Base-by-base conservation (phyloP, 345 rosid genomes). In the Heritiera littoralis region DNA sequence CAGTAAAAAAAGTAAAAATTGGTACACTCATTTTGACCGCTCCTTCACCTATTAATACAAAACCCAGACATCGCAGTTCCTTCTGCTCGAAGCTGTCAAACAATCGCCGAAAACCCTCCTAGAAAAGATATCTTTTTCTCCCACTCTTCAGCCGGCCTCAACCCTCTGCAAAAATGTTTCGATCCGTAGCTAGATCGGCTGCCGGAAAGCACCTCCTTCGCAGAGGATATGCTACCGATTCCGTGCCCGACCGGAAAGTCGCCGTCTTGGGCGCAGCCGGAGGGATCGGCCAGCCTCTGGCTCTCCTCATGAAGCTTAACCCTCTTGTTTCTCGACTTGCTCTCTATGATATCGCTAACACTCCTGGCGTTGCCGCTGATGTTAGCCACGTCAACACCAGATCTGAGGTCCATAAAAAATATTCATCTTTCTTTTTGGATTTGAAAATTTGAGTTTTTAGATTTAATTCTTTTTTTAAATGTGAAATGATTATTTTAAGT, bases 211-310 rank as follows among this genome's bases (percentile, higher is more conserved):
- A 79, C 73, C 83, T 78, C 63, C 86, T 75, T 81, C 88, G 86
- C 74, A 96, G 97, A 46, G 87, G 86, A 80, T 93, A 77, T 81
- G 54, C 86, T 14, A 82, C 94, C 11, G 94, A 81, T 10, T 80
- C 97, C 23, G 94, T 83, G 12, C 95, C 97, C 11, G 72, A 82
- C 58, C 86, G 97, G 17, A 91, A 93, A 80, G 95, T 93, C n/a
- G 88, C 91, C 23, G 85, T 93, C 80, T 92, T 93, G 52, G 95
- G 95, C 17, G 97, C 95, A 13, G 92, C 97, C 30, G 97, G 97
- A 56, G 95, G 94, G 7, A 93, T 91, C 32, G 97, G 97, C 13
- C 97, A 93, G 83, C 97, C 95, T 20, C 88, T 93, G 6, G 76
- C 97, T 48, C 84, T 93, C 4, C 92, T 93, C 46, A 91, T 91